Conservation (phyloP, 768 basidiomycete genomes). For the Ramaria sp. region DNA sequence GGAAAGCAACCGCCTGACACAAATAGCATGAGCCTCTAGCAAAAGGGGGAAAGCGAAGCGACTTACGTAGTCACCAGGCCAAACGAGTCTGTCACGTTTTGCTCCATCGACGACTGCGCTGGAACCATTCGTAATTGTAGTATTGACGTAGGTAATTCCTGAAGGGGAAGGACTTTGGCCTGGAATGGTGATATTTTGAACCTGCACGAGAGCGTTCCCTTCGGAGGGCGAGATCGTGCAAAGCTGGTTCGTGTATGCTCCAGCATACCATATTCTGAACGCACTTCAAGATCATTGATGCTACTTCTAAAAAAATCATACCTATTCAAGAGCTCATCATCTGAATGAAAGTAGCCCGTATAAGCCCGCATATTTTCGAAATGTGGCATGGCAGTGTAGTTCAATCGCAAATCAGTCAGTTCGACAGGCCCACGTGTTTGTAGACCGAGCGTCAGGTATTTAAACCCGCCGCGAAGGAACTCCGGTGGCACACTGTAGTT, state of each 20-base stretch:
- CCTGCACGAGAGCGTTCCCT: background rate
- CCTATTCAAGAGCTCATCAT: slow-evolving; percentile 41
- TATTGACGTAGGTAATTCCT: slow-evolving; percentile 18
- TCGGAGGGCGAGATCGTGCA: slow-evolving; percentile 32
- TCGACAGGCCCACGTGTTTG: slow-evolving; percentile 22
- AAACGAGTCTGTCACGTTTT: slow-evolving; percentile 38
- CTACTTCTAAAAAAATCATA: background rate
- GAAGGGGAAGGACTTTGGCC: slow-evolving; percentile 19
- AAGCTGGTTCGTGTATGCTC: slow-evolving; percentile 53
- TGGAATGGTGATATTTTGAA: background rate
- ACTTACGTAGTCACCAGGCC: slow-evolving; percentile 4
- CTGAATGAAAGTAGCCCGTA: slow-evolving; percentile 44
- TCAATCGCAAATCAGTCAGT: slow-evolving; percentile 39
- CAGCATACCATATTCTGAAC: slow-evolving; percentile 42
- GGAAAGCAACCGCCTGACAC: background rate
- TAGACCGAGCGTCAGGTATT: slow-evolving; percentile 40
- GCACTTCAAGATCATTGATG: background rate
- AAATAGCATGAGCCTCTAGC: background rate
- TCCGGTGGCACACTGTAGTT: slow-evolving; percentile 39
- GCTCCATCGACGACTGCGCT: slow-evolving; percentile 49
- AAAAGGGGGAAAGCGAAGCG: background rate
- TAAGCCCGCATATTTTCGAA: slow-evolving; percentile 37
- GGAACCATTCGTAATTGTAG: slow-evolving; percentile 26
- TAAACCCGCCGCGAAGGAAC: slow-evolving; percentile 40
- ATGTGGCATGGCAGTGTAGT: slow-evolving; percentile 46